Evolutionary conservation across 441 rosid genomes (phyloP), one percentile per base, ranked within the genome.

Genomic region (Pelargonium australe): DNA sequence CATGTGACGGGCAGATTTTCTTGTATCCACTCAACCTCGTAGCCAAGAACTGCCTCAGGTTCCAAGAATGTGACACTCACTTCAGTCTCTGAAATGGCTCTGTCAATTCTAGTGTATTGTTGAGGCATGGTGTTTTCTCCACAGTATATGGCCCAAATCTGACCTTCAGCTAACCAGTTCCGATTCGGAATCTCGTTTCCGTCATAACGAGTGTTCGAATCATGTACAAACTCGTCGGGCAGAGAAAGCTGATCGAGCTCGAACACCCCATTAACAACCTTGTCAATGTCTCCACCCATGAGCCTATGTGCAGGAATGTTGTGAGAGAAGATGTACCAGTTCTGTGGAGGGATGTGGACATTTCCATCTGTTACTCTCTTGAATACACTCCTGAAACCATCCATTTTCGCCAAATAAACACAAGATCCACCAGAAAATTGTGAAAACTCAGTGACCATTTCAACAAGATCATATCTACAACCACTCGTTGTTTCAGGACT

Each of bases 341-440:
- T 16, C 49, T 63, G 25, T 17, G 72, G 16, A 63, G 72, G 72
- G 44, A 70, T 63, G 16, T 63, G 61, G n/a, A n/a, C 37, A 40
- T 19, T 25, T 57, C 37, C 71, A 16, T 55, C 40, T 14, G 5
- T 69, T 62, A 20, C 44, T 62, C 72, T 69, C 72, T 45, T 20
- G 37, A 70, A 70, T 31, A 70, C 67, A 6, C 67, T 70, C 34
- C 72, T 70, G 67, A 70, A 69, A 62, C 67, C 72, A 45, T 69
- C 67, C 43, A 63, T 9, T 60, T 44, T 69, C 43, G 8, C 55
- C 66, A 62, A 62, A 69, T 11, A 47, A 20, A 41, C 58, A 23
- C 63, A 8, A 4, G 43, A 8, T 16, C 28, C 60, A 44, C 67
- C 47, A 0, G 45, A 62, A 14, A 2, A 17, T 70, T 62, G 47